Evolutionary conservation across 2,329 filamentous ascomycete species (phyloP).

Genomic region (Aspergillus sp.): DNA sequence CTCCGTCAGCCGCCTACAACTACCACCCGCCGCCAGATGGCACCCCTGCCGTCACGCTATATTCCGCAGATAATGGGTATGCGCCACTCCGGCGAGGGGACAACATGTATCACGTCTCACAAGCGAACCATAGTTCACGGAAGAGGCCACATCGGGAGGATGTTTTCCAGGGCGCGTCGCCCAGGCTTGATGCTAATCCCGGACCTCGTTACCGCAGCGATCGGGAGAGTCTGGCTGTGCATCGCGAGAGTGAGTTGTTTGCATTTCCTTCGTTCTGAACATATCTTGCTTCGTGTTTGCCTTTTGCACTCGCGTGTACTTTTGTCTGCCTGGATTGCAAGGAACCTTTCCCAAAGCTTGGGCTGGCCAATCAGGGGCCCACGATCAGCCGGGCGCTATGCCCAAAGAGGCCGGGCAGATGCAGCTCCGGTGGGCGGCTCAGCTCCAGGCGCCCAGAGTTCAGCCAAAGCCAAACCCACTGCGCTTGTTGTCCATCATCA

Average conservation of each 20-base stretch:
- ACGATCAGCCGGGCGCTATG: too few species aligned
- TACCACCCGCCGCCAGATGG: slow-evolving; percentile 11
- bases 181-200: slow-evolving; percentile 6
- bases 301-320: neutral
- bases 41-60: slow-evolving; percentile 10
- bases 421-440: slow-evolving; percentile 35
- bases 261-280: slow-evolving; percentile 1
- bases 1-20: slow-evolving; percentile 9
- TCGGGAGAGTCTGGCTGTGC: slow-evolving; percentile 16
- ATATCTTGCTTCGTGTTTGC: slow-evolving; percentile 1
- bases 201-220: slow-evolving; percentile 12
- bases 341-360: slow-evolving; percentile 17
- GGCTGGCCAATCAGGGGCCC: slow-evolving; percentile 19
- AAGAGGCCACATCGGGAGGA: slow-evolving; percentile 20
- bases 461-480: neutral
- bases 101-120: slow-evolving; percentile 21
- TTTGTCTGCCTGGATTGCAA: slow-evolving; percentile 12
- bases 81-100: slow-evolving; percentile 24
- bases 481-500: slow-evolving; percentile 15
- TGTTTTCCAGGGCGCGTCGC: slow-evolving; percentile 10
- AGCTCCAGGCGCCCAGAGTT: slow-evolving; percentile 17
- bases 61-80: slow-evolving; percentile 19
- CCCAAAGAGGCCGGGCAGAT: too few species aligned
- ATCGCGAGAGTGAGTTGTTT: slow-evolving; percentile 29
- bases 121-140: slow-evolving; percentile 21